These are phyloP conservation scores for Coemansia sp. DNA, from an alignment of 192 early-diverging fungal species.

Conservation along the genomic window DNA sequence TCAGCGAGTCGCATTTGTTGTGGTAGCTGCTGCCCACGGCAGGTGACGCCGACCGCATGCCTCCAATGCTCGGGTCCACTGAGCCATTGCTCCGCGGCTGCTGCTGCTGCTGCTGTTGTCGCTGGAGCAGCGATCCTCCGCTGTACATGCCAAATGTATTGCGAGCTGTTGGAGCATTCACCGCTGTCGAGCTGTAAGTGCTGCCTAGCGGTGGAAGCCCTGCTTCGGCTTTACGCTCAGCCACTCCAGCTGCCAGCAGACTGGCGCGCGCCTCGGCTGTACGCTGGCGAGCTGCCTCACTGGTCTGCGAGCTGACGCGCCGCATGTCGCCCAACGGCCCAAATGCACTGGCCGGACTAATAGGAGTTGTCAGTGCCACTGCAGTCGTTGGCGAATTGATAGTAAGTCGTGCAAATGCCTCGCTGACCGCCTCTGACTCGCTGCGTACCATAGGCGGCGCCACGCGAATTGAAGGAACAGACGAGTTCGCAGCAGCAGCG, in stretches of 20 bases:
- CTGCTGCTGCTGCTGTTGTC: slow-evolving; percentile 27
- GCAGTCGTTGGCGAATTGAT: slow-evolving; percentile 12
- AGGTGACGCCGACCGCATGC: neutral
- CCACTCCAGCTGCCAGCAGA: slow-evolving; percentile 43
- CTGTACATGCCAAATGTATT: slow-evolving; percentile 32
- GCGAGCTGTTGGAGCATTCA: slow-evolving; percentile 16
- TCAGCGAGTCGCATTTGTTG: slow-evolving; percentile 39
- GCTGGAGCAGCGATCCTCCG: neutral
- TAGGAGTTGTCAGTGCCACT: neutral
- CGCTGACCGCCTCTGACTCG: slow-evolving; percentile 22
- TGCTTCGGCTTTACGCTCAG: slow-evolving; percentile 44
- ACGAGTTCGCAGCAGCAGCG: neutral
- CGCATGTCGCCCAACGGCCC: slow-evolving; percentile 21
- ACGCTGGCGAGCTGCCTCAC: slow-evolving; percentile 37
- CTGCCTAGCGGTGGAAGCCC: slow-evolving; percentile 23
- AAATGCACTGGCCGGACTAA: slow-evolving; percentile 5
- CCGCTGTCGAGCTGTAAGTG: slow-evolving; percentile 19
- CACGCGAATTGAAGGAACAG: neutral
- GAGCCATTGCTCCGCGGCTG: neutral
- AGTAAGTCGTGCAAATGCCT: slow-evolving; percentile 36
- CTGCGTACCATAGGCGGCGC: slow-evolving; percentile 11
- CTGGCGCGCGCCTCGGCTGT: slow-evolving; percentile 52
- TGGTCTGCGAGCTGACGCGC: slow-evolving; percentile 25
- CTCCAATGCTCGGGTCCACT: neutral
- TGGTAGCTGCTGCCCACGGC: neutral